Base-by-base conservation (phyloP, 805 yeast species). In the Saturnispora hagleri region DNA sequence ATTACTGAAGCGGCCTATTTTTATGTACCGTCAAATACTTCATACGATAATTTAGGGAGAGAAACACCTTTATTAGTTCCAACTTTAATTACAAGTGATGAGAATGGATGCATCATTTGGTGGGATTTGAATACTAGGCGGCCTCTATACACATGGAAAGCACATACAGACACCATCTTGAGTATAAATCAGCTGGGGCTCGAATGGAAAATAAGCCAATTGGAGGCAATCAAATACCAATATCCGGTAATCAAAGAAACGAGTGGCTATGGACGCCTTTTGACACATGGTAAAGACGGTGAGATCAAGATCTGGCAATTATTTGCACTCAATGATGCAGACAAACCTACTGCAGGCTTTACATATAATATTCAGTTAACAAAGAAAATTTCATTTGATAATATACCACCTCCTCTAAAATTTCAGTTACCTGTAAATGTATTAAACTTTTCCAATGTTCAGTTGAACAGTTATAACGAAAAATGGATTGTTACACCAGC, bases 251-350 rank as follows among this genome's bases (percentile, higher is more conserved):
- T 38, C 22, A 38, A 38, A 18, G 12, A 38, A 17, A 18, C 2
- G 24, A 17, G 22, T 18, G 42, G 42, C 24, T 69, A 60, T 61
- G 77, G 80, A n/a, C 59, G 66, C 22, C 52, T 84, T 0, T 53
- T 82, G 22, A 81, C 86, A 2, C 93, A 86, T 61, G 84, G 84
- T 0, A 72, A 86, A 51, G 95, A 86, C 63, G 79, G 84, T 24
- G 71, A 66, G 38, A 60, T 74, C 18, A 73, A 67, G 53, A 60
- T 79, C 31, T 81, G 82, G 83, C 62, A 65, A 52, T 55, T 66
- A 27, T 58, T 69, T 20, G 56, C 60, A 27, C 20, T 62, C 0
- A 47, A 53, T 4, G 47, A 51, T 17, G 5, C 36, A 42, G 48
- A 38, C 24, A 17, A 31, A 10, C 41, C 40, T 2, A 51, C 43